phyloP scores from a whole-genome alignment of 768 basidiomycete genomes.

The Leccinum imitatum region DNA sequence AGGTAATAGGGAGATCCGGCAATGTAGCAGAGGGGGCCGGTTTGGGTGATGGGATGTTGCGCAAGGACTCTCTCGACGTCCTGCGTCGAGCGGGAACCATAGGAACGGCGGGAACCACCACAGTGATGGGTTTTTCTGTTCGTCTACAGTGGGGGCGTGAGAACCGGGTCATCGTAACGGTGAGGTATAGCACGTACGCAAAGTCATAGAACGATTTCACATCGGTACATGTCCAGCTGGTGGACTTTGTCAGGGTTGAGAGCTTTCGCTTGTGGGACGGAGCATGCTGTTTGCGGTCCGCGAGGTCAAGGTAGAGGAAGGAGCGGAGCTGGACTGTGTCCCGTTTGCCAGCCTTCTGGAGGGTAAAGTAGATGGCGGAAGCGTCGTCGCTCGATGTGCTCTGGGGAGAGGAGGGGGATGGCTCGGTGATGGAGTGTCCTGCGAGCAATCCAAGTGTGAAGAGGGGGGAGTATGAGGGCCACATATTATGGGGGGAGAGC shows the following conservation, averaged over 20 bases:
- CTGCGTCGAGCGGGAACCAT: constrained; percentile 23
- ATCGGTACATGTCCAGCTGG: constrained; percentile 30
- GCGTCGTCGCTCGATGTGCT: constrained; percentile 20
- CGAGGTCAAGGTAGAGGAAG: constrained; percentile 69
- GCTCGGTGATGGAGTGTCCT: constrained; percentile 18
- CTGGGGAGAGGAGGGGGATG: background rate
- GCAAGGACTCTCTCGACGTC: constrained; percentile 42
- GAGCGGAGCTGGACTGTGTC: constrained; percentile 47
- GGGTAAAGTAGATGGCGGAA: constrained; percentile 49
- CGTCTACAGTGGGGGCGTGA: constrained; percentile 17
- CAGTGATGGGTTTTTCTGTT: constrained; percentile 25
- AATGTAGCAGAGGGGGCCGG: constrained; percentile 55
- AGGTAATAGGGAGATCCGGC: constrained; percentile 40
- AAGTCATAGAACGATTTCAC: constrained; percentile 11
- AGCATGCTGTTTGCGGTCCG: constrained; percentile 46
- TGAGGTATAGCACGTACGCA: constrained; percentile 10
- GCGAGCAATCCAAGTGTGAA: constrained; percentile 63
- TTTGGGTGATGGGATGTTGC: constrained; percentile 57
- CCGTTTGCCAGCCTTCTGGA: constrained; percentile 38
- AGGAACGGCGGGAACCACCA: constrained; percentile 13
- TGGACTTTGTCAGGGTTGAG: constrained; percentile 31
- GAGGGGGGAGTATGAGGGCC: constrained; percentile 51
- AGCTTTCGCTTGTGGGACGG: constrained; percentile 39
- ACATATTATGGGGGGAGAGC: constrained; percentile 12
- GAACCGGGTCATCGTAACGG: background rate